A percentile compares a stretch with the other conserved stretches of the same genome.
phyloP scores from a whole-genome alignment of 1,284 basidiomycete species.

The Fomitiporia mediterranea region DNA sequence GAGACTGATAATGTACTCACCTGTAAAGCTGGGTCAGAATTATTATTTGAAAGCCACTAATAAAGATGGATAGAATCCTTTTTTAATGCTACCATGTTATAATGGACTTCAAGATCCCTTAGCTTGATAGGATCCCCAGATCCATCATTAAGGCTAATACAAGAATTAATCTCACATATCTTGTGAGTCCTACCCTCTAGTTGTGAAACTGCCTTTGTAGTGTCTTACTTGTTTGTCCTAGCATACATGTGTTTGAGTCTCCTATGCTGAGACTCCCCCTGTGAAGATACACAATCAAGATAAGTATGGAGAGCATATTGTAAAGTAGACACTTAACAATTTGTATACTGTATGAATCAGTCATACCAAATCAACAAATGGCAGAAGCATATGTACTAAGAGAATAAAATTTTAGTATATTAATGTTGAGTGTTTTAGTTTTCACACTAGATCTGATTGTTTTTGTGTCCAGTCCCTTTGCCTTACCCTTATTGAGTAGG shows the following conservation, averaged over 20 bases:
- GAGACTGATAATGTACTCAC: neutral
- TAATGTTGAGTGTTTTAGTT: slow-evolving; percentile 25
- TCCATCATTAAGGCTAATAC: neutral
- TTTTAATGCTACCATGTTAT: neutral
- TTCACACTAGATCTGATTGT: slow-evolving; percentile 10
- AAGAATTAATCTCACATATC: slow-evolving; percentile 7
- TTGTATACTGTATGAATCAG: slow-evolving; percentile 33
- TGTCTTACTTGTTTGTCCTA: slow-evolving; percentile 30
- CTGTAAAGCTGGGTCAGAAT: neutral
- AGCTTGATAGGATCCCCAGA: neutral
- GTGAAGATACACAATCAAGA: too few species aligned
- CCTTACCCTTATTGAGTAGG: neutral
- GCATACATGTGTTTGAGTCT: slow-evolving; percentile 32
- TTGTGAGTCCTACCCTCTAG: slow-evolving; percentile 23
- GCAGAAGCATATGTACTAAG: slow-evolving; percentile 30
- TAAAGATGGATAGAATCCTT: neutral
- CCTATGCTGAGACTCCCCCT: slow-evolving; percentile 35
- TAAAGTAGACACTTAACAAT: too few species aligned
- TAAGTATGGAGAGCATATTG: too few species aligned
- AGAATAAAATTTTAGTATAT: slow-evolving; percentile 32
- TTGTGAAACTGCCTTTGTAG: slow-evolving; percentile 27
- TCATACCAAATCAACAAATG: slow-evolving; percentile 31
- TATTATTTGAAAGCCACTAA: neutral
- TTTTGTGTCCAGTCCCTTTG: neutral
- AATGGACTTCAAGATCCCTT: neutral